Evolutionary conservation across 345 rosid species (phyloP).

Genomic region (Hypericum androsaemum): DNA sequence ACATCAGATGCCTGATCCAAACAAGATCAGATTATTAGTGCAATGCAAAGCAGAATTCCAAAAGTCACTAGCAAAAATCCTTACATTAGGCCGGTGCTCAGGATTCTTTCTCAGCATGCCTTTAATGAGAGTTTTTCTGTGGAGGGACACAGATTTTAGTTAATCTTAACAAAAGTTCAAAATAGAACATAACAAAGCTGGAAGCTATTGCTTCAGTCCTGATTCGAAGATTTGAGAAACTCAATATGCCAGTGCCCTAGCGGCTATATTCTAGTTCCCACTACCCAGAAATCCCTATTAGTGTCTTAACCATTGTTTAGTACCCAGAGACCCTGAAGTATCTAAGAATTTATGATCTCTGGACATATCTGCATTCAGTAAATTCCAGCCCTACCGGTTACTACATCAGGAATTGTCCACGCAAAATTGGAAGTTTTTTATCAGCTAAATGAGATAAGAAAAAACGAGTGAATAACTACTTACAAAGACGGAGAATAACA

Average conservation of each 20-base stretch:
- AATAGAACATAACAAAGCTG: too few species aligned
- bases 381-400: too few species aligned
- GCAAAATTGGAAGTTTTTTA: neutral
- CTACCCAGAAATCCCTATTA: too few species aligned
- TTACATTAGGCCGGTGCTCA: slow-evolving; percentile 91
- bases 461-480: slow-evolving; percentile 24
- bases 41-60: slow-evolving; percentile 7
- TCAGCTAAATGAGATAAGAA: slow-evolving; percentile 10
- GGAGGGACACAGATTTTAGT: slow-evolving; percentile 12
- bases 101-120: slow-evolving; percentile 97
- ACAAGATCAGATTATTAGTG: slow-evolving; percentile 14
- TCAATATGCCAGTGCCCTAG: too few species aligned
- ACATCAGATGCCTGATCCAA: slow-evolving; percentile 72
- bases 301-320: too few species aligned
- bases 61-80: slow-evolving; percentile 16
- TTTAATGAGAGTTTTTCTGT: slow-evolving; percentile 83
- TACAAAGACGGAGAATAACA: slow-evolving; percentile 93
- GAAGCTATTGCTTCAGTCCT: too few species aligned
- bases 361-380: too few species aligned
- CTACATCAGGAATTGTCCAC: too few species aligned
- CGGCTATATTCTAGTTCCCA: too few species aligned
- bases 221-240: too few species aligned
- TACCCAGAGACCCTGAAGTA: too few species aligned
- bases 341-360: too few species aligned
- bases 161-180: neutral